Conservation (phyloP, 1,284 basidiomycete species). For the Entoloma clypeatum region DNA sequence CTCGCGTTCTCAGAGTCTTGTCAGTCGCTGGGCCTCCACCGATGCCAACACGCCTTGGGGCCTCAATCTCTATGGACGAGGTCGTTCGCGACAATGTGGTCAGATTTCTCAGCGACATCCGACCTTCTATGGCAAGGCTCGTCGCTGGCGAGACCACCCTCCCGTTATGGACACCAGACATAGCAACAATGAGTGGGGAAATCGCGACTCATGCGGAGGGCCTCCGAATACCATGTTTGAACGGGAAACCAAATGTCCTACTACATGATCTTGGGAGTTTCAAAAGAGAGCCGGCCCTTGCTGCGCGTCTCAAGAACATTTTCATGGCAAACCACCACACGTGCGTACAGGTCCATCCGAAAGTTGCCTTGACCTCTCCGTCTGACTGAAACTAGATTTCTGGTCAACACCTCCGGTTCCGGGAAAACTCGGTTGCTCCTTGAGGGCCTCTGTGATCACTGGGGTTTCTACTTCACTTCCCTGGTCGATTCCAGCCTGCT, state of each 20-base stretch:
- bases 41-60: no score
- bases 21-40: constrained; percentile 6
- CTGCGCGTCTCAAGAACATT: constrained; percentile 32
- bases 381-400: constrained; percentile 29
- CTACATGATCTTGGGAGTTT: constrained; percentile 37
- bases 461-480: constrained; percentile 44
- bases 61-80: constrained; percentile 16
- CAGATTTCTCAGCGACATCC: constrained; percentile 26
- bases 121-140: constrained; percentile 27
- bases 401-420: constrained; percentile 43
- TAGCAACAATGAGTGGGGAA: constrained; percentile 4
- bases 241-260: constrained; percentile 36
- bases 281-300: constrained; percentile 24
- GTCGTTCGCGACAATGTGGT: constrained; percentile 19
- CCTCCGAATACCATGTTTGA: constrained; percentile 31
- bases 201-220: constrained; percentile 21
- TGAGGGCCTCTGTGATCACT: constrained; percentile 39
- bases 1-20: background rate
- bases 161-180: constrained; percentile 15
- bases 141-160: constrained; percentile 18
- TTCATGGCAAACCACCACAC: constrained; percentile 40
- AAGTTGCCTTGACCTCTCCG: constrained; percentile 1
- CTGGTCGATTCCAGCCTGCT: constrained; percentile 35
- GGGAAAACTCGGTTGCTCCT: constrained; percentile 40
- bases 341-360: constrained; percentile 23